Evolutionary conservation across 2,329 filamentous ascomycete genomes (phyloP).

Genomic region (Alternaria longipes): DNA sequence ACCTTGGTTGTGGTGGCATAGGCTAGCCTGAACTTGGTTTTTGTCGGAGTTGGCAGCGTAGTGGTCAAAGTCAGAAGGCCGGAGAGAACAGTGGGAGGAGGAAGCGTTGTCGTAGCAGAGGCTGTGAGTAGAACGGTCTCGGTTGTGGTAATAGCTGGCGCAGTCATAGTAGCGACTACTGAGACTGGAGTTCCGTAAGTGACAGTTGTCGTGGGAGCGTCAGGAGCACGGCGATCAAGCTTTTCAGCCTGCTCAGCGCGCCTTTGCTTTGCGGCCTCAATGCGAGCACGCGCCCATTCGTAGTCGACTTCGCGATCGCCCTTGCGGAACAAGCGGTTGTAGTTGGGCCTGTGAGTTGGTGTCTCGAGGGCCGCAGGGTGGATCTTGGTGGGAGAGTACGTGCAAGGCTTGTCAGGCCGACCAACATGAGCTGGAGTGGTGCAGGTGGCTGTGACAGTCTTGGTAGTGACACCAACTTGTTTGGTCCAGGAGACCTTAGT

Average conservation of each 20-base stretch:
- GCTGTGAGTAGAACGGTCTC: slow-evolving; percentile 37
- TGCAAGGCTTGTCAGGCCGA: slow-evolving; percentile 47
- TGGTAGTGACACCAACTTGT: slow-evolving; percentile 39
- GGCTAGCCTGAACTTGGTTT: slow-evolving; percentile 41
- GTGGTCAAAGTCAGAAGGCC: slow-evolving; percentile 45
- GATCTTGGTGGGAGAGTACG: slow-evolving; percentile 48
- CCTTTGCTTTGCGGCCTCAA: slow-evolving; percentile 47
- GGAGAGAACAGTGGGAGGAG: slow-evolving; percentile 48
- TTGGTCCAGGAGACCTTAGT: slow-evolving; percentile 40
- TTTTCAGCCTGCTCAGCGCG: slow-evolving; percentile 33
- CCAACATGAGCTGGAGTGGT: slow-evolving; percentile 42
- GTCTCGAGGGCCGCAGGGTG: slow-evolving; percentile 43
- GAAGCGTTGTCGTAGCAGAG: slow-evolving; percentile 41
- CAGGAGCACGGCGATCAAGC: slow-evolving; percentile 47
- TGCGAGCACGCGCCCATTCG: slow-evolving; percentile 46
- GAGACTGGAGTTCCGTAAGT: slow-evolving; percentile 40
- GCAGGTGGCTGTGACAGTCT: slow-evolving; percentile 52
- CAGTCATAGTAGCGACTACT: slow-evolving; percentile 44
- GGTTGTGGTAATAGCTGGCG: slow-evolving; percentile 39
- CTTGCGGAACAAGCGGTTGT: slow-evolving; percentile 35
- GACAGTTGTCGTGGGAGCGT: slow-evolving; percentile 47
- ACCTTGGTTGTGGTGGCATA: slow-evolving; percentile 44
- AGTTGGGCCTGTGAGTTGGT: slow-evolving; percentile 34
- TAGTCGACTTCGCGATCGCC: slow-evolving; percentile 42
- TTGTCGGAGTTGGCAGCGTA: slow-evolving; percentile 50